Evolutionary conservation across 768 basidiomycete genomes (phyloP), one percentile per base, ranked within the genome.

Genomic region (Lactarius sanguifluus): DNA sequence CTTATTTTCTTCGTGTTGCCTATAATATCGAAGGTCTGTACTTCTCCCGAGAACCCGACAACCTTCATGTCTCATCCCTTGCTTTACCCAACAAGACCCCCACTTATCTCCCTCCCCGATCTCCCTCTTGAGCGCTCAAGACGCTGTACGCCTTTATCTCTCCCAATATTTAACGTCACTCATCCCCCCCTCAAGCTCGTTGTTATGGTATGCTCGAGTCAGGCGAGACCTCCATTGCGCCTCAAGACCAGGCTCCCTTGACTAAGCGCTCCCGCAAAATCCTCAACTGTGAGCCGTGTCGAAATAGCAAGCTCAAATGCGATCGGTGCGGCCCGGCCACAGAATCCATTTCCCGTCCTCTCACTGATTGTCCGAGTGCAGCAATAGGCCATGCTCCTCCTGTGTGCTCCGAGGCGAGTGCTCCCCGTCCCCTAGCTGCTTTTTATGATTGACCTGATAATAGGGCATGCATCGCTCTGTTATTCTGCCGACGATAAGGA

Each of bases 261-360:
- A 65, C 52, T 52, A 70, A 69, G 58, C 70, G 70, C 58, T 61
- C 68, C 5, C 70, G 70, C 52, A 69, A 64, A 56, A 70, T 64
- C 16, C 68, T 70, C 52, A 70, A 70, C 38, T 70, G 70, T 52
- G 64, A 69, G 59, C 68, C 70, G 28, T 70, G 70, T 60, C 62
- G 70, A 59, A 65, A 62, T 47, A 70, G 70, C 64, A 70, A 70
- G 62, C 68, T 70, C 61, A 70, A 70, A n/a, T 70, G 69, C 20
- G 69, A 70, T 43, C 64, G 70, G 70, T 70, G 47, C 36, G 59
- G 30, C 40, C 50, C 30, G 34, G 25, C 2, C 18, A 25, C 36
- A 25, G 5, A 36, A 32, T 30, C 57, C 36, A 20, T 30, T 30
- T 36, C 34, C 41, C 23, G 23, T 13, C 23, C 36, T 18, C 56